Base-by-base conservation (phyloP, 2,329 filamentous ascomycete genomes). In the Chrysoporthe deuterocubensis region DNA sequence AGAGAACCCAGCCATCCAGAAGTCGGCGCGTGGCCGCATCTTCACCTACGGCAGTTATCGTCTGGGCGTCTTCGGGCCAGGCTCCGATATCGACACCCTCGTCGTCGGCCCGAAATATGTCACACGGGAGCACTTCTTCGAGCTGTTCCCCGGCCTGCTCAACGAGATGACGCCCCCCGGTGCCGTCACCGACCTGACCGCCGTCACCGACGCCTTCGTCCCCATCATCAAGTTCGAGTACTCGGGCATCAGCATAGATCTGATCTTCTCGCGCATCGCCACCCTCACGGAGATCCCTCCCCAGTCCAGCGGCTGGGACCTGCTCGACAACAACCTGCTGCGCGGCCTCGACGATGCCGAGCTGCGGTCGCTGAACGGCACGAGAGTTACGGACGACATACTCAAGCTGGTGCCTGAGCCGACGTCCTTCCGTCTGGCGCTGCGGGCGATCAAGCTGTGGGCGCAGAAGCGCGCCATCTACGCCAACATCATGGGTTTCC, bases 161-260 rank as follows among this genome's bases (percentile, higher is more conserved):
- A 82, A 90, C 73, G 85, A 90, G 72, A 90, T 96, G 87, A 89
- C 92, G 1, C 88, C 91, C 9, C 82, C 88, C 48, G 92, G 90
- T n/a, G 86, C 94, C 68, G 93, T 98, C 73, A 91, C 92, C 69
- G 93, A 96, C 76, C 84, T 97, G 74, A 90, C 92, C 2, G 88
- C 91, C 0, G 96, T 99, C 48, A 90, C 90, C 60, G 95, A 97
- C 75, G 93, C 95, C 4, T 97, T 93, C 75, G 95, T 98, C 8
- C 96, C 96, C 60, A 97, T 99, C 77, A 98, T 99, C 83, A 98
- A 97, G 78, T 92, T 98, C 75, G 93, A 97, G 77, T 93, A 96
- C 73, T 89, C 87, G 63, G 92, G 90, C 62, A 96, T 99, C 77
- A 96, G 93, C 78, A 96, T 99, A 76, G 96, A 99, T 85, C 81